Percentiles rank a stretch among this genome's conserved stretches.
Evolutionary conservation across 192 early-diverging fungal species (phyloP).

Genomic region (Coemansia sp.): DNA sequence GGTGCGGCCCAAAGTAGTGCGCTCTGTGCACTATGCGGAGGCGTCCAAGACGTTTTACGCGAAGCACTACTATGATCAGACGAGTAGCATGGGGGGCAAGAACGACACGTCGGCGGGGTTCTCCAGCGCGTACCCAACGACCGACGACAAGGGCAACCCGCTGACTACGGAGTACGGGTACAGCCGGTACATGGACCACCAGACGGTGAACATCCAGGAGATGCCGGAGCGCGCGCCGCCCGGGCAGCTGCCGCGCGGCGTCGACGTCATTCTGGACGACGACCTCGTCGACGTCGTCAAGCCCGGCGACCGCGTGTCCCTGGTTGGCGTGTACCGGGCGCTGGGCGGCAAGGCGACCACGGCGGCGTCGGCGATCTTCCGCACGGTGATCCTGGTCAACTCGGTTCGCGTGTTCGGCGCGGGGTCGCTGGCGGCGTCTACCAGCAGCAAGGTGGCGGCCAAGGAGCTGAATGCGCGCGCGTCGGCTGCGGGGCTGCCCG

Average conservation of each 20-base stretch:
- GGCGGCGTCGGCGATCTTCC: constrained; percentile 79
- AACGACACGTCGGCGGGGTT: constrained; percentile 39
- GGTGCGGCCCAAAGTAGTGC: constrained; percentile 91
- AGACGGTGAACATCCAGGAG: constrained; percentile 93
- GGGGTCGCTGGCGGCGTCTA: constrained; percentile 69
- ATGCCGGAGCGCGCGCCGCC: constrained; percentile 98
- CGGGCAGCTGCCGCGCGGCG: constrained; percentile 87
- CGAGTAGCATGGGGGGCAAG: constrained; percentile 61
- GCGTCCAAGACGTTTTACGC: constrained; percentile 75
- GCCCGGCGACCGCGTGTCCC: constrained; percentile 92
- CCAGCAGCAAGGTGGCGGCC: constrained; percentile 9
- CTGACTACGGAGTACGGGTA: constrained; percentile 92
- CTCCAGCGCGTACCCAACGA: constrained; percentile 85
- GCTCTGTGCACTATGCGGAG: constrained; percentile 90
- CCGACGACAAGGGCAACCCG: constrained; percentile 88
- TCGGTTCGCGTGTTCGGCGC: constrained; percentile 72
- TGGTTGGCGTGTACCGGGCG: constrained; percentile 91
- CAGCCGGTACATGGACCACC: constrained; percentile 87
- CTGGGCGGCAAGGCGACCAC: constrained; percentile 77
- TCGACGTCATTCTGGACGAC: constrained; percentile 94
- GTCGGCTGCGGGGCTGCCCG: constrained; percentile 35
- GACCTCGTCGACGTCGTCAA: constrained; percentile 95
- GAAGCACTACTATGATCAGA: constrained; percentile 88
- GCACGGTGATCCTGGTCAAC: constrained; percentile 87
- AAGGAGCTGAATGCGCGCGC: constrained; percentile 28